phyloP scores from a whole-genome alignment of 352 stramenopile genomes.

The Aphanomyces astaci region DNA sequence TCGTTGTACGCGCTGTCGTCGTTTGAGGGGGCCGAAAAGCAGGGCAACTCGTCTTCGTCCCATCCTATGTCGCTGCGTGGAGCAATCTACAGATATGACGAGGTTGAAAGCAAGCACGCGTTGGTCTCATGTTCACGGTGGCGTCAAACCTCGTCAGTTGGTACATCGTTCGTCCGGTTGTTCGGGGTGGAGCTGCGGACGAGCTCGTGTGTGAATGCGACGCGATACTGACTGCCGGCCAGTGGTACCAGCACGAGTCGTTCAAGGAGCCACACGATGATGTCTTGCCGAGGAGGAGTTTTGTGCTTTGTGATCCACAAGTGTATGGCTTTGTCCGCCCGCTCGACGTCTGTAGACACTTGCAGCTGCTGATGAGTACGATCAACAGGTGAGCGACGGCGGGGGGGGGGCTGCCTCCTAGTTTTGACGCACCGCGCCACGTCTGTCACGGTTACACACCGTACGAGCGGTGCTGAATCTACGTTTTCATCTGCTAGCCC shows the following conservation, averaged over 20 bases:
- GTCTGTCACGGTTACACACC: not conserved
- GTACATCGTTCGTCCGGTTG: not conserved
- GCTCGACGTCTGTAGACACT: not conserved
- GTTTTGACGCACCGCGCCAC: not conserved
- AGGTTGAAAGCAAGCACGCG: too few species aligned
- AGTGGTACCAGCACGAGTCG: constrained; percentile 35
- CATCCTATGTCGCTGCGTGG: not conserved
- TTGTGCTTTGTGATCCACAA: constrained; percentile 4
- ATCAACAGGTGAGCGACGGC: too few species aligned
- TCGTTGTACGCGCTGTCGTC: not conserved
- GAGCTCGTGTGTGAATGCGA: not conserved
- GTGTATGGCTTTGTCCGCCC: not conserved
- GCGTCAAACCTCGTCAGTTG: not conserved
- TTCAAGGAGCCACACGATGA: constrained; percentile 47
- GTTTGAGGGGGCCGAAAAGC: not conserved
- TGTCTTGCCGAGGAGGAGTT: constrained; percentile 39
- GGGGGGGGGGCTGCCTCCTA: too few species aligned
- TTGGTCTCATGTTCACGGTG: too few species aligned
- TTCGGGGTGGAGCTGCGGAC: not conserved
- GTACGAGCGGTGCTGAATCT: too few species aligned
- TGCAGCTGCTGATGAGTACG: not conserved
- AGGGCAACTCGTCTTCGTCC: not conserved
- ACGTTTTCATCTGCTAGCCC: too few species aligned
- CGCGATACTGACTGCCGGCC: not conserved
- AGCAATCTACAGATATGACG: too few species aligned